A percentile compares a stretch with the other conserved stretches of the same genome.
These are phyloP conservation scores for Clonostachys rosea DNA, from an alignment of 2,329 filamentous ascomycete species.

Conservation along the genomic window DNA sequence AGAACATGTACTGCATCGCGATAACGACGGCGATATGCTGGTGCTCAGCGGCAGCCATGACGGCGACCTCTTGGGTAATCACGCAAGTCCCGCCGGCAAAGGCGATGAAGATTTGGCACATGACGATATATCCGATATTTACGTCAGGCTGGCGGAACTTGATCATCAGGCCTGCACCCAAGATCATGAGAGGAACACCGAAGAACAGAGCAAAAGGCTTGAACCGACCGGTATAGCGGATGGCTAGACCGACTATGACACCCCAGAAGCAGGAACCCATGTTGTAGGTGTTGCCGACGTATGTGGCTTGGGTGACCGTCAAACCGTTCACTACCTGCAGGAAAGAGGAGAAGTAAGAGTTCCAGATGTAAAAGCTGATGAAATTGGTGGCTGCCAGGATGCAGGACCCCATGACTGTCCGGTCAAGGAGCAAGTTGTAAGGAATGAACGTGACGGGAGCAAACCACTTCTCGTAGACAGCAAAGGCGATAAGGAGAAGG, in stretches of 20 bases:
- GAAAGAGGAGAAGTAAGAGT: conserved; percentile 45
- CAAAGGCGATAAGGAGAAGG: conserved; percentile 45
- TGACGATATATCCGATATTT: conserved; percentile 36
- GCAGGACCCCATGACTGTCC: conserved; percentile 42
- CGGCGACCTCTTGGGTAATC: conserved; percentile 55
- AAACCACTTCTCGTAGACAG: conserved; percentile 47
- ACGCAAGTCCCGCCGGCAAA: conserved; percentile 51
- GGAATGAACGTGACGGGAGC: conserved; percentile 50
- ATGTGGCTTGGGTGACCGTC: conserved; percentile 27
- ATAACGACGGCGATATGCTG: conserved; percentile 56
- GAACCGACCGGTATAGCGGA: conserved; percentile 35
- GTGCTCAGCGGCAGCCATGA: conserved; percentile 54
- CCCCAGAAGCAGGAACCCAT: conserved; percentile 37
- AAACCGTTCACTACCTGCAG: conserved; percentile 39
- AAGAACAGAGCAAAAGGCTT: conserved; percentile 32
- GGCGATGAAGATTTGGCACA: conserved; percentile 41
- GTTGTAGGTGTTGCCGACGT: conserved; percentile 35
- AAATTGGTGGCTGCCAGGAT: conserved; percentile 15
- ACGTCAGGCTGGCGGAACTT: conserved; percentile 28
- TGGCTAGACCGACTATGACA: conserved; percentile 30
- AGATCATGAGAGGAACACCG: conserved; percentile 27
- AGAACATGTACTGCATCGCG: conserved; percentile 55
- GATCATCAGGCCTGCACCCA: conserved; percentile 32
- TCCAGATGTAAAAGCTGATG: conserved; percentile 26
- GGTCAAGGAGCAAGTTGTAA: conserved; percentile 37